Conservation (phyloP, 2,329 filamentous ascomycete species). For the Xylariaceae sp. region DNA sequence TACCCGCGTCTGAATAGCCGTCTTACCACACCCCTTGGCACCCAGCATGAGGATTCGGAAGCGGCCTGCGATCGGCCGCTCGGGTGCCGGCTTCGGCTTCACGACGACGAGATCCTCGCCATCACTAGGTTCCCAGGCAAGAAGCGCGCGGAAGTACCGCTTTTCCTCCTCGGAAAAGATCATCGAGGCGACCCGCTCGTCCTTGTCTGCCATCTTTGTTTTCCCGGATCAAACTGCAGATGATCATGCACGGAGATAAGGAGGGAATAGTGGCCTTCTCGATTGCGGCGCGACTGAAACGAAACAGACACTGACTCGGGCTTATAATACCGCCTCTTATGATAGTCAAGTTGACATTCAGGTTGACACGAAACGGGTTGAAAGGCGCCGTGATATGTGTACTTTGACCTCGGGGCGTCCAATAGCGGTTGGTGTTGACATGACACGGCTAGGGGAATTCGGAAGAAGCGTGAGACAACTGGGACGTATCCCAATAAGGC, state of each 20-base stretch:
- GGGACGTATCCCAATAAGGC: conserved; percentile 20
- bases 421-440: conserved; percentile 12
- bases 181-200: conserved; percentile 23
- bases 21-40: conserved; percentile 38
- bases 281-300: background rate
- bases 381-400: conserved; percentile 9
- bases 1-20: conserved; percentile 37
- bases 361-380: conserved; percentile 13
- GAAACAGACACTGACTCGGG: background rate
- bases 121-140: conserved; percentile 36
- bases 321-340: background rate
- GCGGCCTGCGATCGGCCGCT: conserved; percentile 31
- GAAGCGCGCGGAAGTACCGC: conserved; percentile 37
- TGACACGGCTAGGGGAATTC: conserved; percentile 22
- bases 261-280: background rate
- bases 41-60: conserved; percentile 39
- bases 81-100: conserved; percentile 11
- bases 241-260: too few species aligned
- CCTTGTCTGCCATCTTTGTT: conserved; percentile 7
- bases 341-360: conserved; percentile 1
- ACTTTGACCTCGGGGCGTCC: conserved; percentile 10
- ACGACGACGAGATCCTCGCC: conserved; percentile 23
- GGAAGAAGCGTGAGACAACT: conserved; percentile 21
- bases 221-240: background rate
- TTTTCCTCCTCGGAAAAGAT: conserved; percentile 38